Percentiles rank a stretch among this genome's conserved stretches.
These are phyloP conservation scores for Apophysomyces elegans DNA, from an alignment of 371 early-diverging fungal species.

Conservation along the genomic window DNA sequence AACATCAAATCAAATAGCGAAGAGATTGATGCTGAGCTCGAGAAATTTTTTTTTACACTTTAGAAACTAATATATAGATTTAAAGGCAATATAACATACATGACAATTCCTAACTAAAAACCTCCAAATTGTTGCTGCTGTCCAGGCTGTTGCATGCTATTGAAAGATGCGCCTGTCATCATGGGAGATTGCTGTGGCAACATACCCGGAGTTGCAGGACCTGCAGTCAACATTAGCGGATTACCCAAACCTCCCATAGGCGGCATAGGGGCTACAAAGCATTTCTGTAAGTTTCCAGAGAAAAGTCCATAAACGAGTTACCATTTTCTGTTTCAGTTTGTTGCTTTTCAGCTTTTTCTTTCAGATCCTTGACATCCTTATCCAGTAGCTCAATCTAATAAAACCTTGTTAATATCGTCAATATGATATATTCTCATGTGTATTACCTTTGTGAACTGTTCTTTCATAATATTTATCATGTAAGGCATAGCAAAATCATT, in stretches of 20 bases:
- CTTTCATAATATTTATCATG: constrained; percentile 88
- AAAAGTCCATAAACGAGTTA: constrained; percentile 14
- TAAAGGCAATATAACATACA: constrained; percentile 8
- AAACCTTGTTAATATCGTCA: background rate
- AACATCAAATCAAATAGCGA: background rate
- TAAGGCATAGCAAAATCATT: constrained; percentile 96
- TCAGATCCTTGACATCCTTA: constrained; percentile 30
- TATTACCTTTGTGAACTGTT: constrained; percentile 74
- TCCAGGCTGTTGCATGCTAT: constrained; percentile 10
- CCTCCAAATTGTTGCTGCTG: constrained; percentile 4
- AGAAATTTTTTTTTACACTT: background rate
- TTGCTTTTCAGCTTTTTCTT: constrained; percentile 30
- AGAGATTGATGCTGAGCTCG: too few relatives aligned
- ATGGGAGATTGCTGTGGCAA: constrained; percentile 50
- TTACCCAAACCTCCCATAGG: constrained; percentile 64
- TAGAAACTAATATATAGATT: constrained; percentile 1
- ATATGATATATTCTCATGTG: background rate
- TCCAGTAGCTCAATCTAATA: constrained; percentile 27
- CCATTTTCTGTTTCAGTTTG: constrained; percentile 37
- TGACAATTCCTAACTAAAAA: background rate
- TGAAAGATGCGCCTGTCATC: constrained; percentile 43
- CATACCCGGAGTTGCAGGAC: constrained; percentile 28
- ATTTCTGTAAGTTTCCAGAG: background rate
- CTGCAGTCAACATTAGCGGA: constrained; percentile 68
- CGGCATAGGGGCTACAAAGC: constrained; percentile 27